Base-by-base conservation (phyloP, 2,329 filamentous ascomycete genomes). In the Capronia epimyces region DNA sequence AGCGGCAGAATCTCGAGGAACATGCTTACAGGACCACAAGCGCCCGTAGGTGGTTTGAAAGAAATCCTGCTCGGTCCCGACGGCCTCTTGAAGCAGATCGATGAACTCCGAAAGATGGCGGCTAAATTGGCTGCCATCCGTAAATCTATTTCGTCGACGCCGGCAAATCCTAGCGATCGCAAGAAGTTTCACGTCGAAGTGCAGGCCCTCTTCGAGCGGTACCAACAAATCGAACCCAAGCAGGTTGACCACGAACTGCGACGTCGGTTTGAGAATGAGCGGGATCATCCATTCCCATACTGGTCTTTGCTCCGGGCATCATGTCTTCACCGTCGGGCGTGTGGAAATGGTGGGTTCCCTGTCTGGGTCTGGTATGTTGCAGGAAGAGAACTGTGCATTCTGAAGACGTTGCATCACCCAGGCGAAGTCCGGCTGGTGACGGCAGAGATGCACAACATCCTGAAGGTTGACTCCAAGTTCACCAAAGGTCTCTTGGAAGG, bases 281-380 rank as follows among this genome's bases (percentile, higher is more conserved):
- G 66, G 65, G 56, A 58, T 6, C 56, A 57, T 10, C 51, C 25
- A 37, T 32, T 46, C 39, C 44, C 57, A 0, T 18, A 59, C 18
- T 66, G 64, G 64, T 49, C 52, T 12, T 46, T 62, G 3, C 29
- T 74, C 3, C 56, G 71, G 34, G 71, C 72, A 2, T 72, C 70
- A 1, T 68, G 63, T 22, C 57, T 65, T 1, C 71, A 74, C 52
- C 46, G 56, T 10, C 2, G 46, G 21, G 27, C 46, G 16, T 46
- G 24, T 40, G 3, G n/a, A 5, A 42, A 42, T 32, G 36, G 21
- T 3, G 8, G 15, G 1, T 49, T 53, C 22, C 46, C 45, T 13
- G 12, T 10, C 10, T 57, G 51, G 52, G 49, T 53, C n/a, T 57
- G 52, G 52, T 48, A 46, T 24, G 29, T 57, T 20, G 55, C 52